Conservation (phyloP, 225 moss, liverwort and hornwort genomes). For the Antitrichia curtipendula region DNA sequence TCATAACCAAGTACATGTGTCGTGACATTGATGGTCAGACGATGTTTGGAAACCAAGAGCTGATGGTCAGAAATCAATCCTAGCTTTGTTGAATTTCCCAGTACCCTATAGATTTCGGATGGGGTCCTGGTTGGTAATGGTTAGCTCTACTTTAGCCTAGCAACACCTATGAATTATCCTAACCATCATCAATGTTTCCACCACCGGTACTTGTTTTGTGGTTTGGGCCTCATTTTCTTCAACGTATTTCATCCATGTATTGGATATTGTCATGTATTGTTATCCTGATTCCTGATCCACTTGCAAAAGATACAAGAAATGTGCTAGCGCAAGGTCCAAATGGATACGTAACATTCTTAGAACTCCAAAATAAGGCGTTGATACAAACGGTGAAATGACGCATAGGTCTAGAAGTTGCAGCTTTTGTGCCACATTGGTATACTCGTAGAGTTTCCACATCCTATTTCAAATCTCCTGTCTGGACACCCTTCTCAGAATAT, state of each 20-base stretch:
- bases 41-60: too few species aligned
- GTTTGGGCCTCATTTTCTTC: not conserved
- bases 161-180: not conserved
- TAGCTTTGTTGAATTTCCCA: too few species aligned
- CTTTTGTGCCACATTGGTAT: not conserved
- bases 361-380: not conserved
- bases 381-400: not conserved
- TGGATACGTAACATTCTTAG: not conserved
- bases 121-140: too few species aligned
- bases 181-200: not conserved
- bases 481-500: not conserved
- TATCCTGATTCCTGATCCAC: not conserved
- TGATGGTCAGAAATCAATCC: too few species aligned
- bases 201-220: not conserved
- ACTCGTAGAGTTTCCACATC: not conserved
- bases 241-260: not conserved
- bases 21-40: too few species aligned
- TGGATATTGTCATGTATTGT: not conserved
- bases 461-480: not conserved
- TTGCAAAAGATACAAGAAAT: too few species aligned
- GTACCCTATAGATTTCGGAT: too few species aligned
- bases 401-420: not conserved
- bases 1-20: too few species aligned
- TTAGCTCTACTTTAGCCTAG: too few species aligned
- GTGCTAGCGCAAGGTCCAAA: not conserved